Conservation (phyloP, 805 yeast genomes). For the Isabelozyma rhagii region DNA sequence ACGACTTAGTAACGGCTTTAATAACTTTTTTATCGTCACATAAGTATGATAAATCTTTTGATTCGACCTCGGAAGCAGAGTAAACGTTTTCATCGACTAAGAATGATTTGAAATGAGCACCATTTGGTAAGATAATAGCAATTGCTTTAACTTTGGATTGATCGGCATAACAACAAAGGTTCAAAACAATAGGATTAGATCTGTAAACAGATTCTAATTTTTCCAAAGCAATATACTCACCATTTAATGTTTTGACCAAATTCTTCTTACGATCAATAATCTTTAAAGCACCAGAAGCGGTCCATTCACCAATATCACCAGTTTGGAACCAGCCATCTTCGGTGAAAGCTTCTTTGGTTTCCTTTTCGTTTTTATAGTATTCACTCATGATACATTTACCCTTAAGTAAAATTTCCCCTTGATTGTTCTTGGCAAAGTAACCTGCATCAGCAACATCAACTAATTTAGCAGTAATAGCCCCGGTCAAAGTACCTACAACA, state of each 20-base stretch:
- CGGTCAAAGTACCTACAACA: slow-evolving; percentile 78
- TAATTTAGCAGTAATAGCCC: slow-evolving; percentile 82
- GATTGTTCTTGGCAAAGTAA: slow-evolving; percentile 82
- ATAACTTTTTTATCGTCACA: slow-evolving; percentile 56
- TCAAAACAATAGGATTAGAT: slow-evolving; percentile 70
- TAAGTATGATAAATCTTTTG: slow-evolving; percentile 44
- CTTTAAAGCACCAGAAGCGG: slow-evolving; percentile 70
- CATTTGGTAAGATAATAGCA: slow-evolving; percentile 85
- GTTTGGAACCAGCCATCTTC: slow-evolving; percentile 94
- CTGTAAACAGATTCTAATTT: slow-evolving; percentile 89
- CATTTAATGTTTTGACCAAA: slow-evolving; percentile 91
- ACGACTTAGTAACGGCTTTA: slow-evolving; percentile 51
- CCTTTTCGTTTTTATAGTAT: slow-evolving; percentile 80
- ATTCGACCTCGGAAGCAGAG: slow-evolving; percentile 46
- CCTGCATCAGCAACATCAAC: slow-evolving; percentile 91
- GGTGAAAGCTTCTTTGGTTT: slow-evolving; percentile 69
- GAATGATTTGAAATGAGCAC: slow-evolving; percentile 51
- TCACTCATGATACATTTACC: slow-evolving; percentile 74
- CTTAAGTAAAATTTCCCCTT: slow-evolving; percentile 85
- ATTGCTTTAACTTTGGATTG: slow-evolving; percentile 83
- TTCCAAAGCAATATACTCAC: slow-evolving; percentile 97
- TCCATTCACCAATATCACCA: slow-evolving; percentile 97
- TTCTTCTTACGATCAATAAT: slow-evolving; percentile 94
- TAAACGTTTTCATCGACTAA: slow-evolving; percentile 51
- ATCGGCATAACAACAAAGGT: slow-evolving; percentile 93